phyloP scores from a whole-genome alignment of 805 yeast genomes.

The Kregervanrija fluxuum region DNA sequence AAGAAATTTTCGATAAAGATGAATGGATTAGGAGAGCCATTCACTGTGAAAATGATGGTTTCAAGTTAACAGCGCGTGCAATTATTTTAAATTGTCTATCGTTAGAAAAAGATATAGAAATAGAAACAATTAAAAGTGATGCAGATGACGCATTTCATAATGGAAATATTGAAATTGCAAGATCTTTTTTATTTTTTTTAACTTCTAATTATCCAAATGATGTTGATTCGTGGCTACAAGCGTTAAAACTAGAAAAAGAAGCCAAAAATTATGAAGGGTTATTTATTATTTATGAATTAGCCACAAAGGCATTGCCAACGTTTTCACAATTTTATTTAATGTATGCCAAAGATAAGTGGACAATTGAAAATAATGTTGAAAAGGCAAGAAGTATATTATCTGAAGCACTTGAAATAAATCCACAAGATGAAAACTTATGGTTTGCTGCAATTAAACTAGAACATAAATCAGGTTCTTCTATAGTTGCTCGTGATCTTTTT shows the following conservation, averaged over 20 bases:
- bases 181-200: slow-evolving; percentile 40
- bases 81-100: slow-evolving; percentile 33
- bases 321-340: slow-evolving; percentile 49
- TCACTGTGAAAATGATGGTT: slow-evolving; percentile 41
- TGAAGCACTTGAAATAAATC: slow-evolving; percentile 37
- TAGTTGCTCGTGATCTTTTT: slow-evolving; percentile 31
- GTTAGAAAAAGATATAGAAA: not conserved
- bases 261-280: slow-evolving; percentile 24
- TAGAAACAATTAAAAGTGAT: slow-evolving; percentile 13
- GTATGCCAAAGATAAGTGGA: slow-evolving; percentile 69
- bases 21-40: slow-evolving; percentile 55
- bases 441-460: slow-evolving; percentile 67
- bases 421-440: slow-evolving; percentile 53
- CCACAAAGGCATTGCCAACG: slow-evolving; percentile 43
- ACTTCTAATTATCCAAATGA: slow-evolving; percentile 41
- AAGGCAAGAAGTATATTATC: slow-evolving; percentile 49
- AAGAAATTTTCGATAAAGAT: slow-evolving; percentile 28
- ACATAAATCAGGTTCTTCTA: slow-evolving; percentile 30
- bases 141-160: slow-evolving; percentile 26
- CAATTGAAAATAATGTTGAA: slow-evolving; percentile 33
- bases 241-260: slow-evolving; percentile 31
- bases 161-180: slow-evolving; percentile 30
- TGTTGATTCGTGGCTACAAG: slow-evolving; percentile 41
- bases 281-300: slow-evolving; percentile 42
- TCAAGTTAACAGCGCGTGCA: slow-evolving; percentile 42